Evolutionary conservation across 345 rosid species (phyloP).

Genomic region (Brassica cretica): DNA sequence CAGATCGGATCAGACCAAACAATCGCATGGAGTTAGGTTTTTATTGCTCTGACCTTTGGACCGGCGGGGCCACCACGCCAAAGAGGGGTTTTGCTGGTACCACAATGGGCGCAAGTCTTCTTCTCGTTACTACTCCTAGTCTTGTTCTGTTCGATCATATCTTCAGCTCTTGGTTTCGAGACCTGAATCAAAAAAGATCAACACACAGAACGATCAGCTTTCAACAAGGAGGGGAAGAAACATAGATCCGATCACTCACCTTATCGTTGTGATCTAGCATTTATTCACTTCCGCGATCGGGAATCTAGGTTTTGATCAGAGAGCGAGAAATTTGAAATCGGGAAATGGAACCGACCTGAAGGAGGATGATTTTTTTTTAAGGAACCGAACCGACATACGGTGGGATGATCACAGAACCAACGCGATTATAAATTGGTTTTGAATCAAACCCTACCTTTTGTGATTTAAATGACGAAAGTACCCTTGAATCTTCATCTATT

Average conservation of each 20-base stretch:
- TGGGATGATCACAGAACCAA: conserved; percentile 3
- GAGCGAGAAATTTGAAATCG: neutral
- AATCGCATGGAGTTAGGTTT: neutral
- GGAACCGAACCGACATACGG: conserved; percentile 46
- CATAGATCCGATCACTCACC: conserved; percentile 43
- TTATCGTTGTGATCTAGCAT: conserved; percentile 56
- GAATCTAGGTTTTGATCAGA: neutral
- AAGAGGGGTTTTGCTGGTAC: conserved; percentile 70
- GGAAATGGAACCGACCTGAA: neutral
- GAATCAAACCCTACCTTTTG: conserved; percentile 44
- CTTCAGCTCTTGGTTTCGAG: neutral
- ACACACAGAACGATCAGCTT: neutral
- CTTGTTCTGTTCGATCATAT: conserved; percentile 39
- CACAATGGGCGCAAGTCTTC: conserved; percentile 63
- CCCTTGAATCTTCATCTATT: conserved; percentile 1
- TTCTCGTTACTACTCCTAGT: conserved; percentile 5
- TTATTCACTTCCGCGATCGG: neutral
- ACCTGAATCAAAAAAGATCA: conserved; percentile 30
- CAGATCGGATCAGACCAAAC: conserved; percentile 6
- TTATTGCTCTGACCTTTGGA: conserved; percentile 50
- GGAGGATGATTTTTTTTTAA: neutral
- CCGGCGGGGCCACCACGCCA: conserved; percentile 90
- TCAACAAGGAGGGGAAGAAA: neutral
- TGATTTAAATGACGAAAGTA: conserved; percentile 18
- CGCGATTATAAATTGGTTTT: conserved; percentile 33